Conservation (phyloP, 2,329 filamentous ascomycete genomes). For the Monilinia polystroma region DNA sequence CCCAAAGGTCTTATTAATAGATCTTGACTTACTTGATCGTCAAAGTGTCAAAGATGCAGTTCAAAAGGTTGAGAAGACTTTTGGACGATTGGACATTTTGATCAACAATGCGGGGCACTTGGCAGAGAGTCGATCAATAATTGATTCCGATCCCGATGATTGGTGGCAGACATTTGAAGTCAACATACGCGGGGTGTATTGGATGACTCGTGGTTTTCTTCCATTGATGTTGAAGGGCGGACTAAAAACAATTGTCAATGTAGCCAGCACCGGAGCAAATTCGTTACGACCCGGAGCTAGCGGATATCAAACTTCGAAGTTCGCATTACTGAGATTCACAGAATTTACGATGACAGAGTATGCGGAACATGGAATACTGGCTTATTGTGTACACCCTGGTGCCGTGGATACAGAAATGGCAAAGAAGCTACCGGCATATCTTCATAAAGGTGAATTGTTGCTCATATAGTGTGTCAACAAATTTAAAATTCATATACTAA, state of each 20-base stretch:
- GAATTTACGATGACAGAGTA: conserved; percentile 52
- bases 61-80: conserved; percentile 26
- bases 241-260: conserved; percentile 49
- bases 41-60: conserved; percentile 25
- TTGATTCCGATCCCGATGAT: conserved; percentile 26
- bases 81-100: conserved; percentile 33
- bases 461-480: background rate
- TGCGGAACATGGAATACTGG: conserved; percentile 44
- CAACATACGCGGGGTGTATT: conserved; percentile 31
- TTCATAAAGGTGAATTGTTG: conserved; percentile 31
- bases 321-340: conserved; percentile 50
- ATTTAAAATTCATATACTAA: conserved; percentile 18
- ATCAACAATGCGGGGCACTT: conserved; percentile 35
- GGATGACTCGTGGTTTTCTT: conserved; percentile 27
- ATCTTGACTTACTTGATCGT: conserved; percentile 29
- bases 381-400: conserved; percentile 45
- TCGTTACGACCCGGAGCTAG: conserved; percentile 42
- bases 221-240: conserved; percentile 34
- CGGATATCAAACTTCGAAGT: conserved; percentile 50
- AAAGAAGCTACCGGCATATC: conserved; percentile 37
- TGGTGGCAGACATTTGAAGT: conserved; percentile 33
- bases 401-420: conserved; percentile 44
- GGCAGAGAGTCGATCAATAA: conserved; percentile 20
- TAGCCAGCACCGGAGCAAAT: conserved; percentile 47
- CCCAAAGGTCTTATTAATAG: conserved; percentile 28